These are phyloP conservation scores for Phenoliferia sp. DNA, from an alignment of 1,284 basidiomycete genomes.

Conservation along the genomic window DNA sequence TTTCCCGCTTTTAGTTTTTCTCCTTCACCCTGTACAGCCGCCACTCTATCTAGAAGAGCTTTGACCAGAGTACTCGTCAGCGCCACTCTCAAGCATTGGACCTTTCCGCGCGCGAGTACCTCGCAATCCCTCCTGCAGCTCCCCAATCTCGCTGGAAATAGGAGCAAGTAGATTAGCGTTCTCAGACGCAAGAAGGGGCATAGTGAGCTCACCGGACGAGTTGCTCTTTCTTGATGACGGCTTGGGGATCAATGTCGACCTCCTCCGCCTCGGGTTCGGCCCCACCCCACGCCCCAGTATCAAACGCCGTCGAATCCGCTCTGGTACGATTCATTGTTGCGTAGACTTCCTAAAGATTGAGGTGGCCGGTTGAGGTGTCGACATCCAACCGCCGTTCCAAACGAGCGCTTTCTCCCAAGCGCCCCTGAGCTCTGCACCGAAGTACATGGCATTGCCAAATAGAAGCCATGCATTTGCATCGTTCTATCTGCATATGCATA, in stretches of 20 bases:
- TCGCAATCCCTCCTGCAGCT: constrained; percentile 22
- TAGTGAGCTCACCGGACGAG: constrained; percentile 14
- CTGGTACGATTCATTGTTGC: neutral
- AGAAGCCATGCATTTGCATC: no score
- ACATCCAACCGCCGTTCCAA: no score
- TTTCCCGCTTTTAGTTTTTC: constrained; percentile 72
- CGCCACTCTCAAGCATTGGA: neutral
- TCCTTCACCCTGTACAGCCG: constrained; percentile 65
- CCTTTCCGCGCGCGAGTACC: constrained; percentile 7
- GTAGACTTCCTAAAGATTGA: no score
- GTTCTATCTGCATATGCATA: no score
- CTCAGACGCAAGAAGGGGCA: neutral
- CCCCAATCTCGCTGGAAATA: constrained; percentile 15
- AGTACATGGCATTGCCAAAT: no score
- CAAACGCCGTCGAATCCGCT: neutral
- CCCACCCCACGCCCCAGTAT: neutral
- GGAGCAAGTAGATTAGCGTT: neutral
- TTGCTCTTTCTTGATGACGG: constrained; percentile 17
- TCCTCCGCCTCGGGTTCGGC: neutral
- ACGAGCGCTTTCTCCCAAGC: no score
- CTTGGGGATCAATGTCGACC: constrained; percentile 8
- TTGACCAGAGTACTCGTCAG: neutral
- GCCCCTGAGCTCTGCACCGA: no score
- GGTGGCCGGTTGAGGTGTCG: no score
- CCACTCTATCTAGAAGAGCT: constrained; percentile 64